phyloP scores from a whole-genome alignment of 805 yeast species.

The Lipomyces japonicus region DNA sequence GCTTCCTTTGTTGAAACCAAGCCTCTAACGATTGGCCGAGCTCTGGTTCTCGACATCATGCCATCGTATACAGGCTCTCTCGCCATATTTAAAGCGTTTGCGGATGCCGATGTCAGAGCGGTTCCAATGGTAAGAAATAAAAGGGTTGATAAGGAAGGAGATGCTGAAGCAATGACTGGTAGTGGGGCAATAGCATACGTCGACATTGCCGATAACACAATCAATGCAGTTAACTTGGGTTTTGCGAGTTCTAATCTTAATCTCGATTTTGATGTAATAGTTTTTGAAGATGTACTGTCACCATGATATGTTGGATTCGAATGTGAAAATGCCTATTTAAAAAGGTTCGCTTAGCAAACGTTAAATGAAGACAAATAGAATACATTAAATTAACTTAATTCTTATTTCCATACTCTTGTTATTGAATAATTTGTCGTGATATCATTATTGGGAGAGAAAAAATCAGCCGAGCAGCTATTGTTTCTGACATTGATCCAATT shows the following conservation, averaged over 20 bases:
- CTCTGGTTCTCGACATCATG: slow-evolving; percentile 80
- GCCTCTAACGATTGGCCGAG: slow-evolving; percentile 89
- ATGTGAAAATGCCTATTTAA: slow-evolving; percentile 3
- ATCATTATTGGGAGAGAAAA: too few relatives aligned
- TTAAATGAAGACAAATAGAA: background rate
- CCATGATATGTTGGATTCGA: slow-evolving; percentile 11
- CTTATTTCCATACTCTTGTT: too few relatives aligned
- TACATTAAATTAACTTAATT: background rate
- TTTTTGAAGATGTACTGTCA: background rate
- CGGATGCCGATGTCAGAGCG: slow-evolving; percentile 82
- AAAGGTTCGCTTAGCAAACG: background rate
- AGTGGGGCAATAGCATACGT: slow-evolving; percentile 89
- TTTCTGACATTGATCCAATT: too few relatives aligned
- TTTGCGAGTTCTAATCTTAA: slow-evolving; percentile 75
- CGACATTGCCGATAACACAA: slow-evolving; percentile 87
- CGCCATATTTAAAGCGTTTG: slow-evolving; percentile 96
- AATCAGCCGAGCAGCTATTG: too few relatives aligned
- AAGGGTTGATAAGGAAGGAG: slow-evolving; percentile 54
- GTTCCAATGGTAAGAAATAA: slow-evolving; percentile 79
- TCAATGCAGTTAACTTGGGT: slow-evolving; percentile 81
- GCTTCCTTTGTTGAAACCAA: slow-evolving; percentile 72
- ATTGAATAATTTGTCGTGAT: too few relatives aligned
- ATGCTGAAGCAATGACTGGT: slow-evolving; percentile 41
- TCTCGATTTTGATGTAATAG: slow-evolving; percentile 4
- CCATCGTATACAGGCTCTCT: slow-evolving; percentile 88